A percentile compares a stretch with the other conserved stretches of the same genome.
These are phyloP conservation scores for Metroxylon sagu DNA, from an alignment of 176 grass and related monocot species.

Conservation along the genomic window DNA sequence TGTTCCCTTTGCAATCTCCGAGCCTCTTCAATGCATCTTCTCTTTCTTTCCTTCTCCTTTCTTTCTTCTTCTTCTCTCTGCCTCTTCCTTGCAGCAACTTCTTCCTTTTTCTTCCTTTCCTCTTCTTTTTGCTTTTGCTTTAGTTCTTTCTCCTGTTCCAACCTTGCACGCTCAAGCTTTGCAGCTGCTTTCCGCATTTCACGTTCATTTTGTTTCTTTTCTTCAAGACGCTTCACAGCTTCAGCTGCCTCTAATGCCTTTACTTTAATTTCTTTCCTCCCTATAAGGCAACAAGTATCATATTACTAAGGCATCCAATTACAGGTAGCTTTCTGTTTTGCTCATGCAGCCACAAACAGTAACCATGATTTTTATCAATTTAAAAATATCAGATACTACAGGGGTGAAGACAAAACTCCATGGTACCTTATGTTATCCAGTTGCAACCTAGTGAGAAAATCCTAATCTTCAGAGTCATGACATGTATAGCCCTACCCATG, in stretches of 20 bases:
- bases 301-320: too few species aligned
- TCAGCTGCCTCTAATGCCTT: constrained; percentile 89
- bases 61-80: constrained; percentile 49
- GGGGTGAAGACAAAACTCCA: too few species aligned
- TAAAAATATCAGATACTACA: too few species aligned
- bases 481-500: too few species aligned
- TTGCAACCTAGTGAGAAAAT: too few species aligned
- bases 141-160: constrained; percentile 67
- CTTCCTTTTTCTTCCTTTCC: constrained; percentile 56
- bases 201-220: constrained; percentile 77
- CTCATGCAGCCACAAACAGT: too few species aligned
- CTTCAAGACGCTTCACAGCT: constrained; percentile 71
- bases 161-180: constrained; percentile 63
- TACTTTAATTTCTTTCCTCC: constrained; percentile 85
- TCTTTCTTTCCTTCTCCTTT: constrained; percentile 21
- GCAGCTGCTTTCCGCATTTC: constrained; percentile 69
- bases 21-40: constrained; percentile 10
- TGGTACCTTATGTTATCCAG: too few species aligned
- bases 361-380: too few species aligned
- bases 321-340: too few species aligned
- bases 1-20: constrained; percentile 6
- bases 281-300: constrained; percentile 31
- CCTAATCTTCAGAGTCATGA: too few species aligned
- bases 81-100: constrained; percentile 57
- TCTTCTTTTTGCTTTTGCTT: constrained; percentile 66